Base-by-base conservation (phyloP, 495 filamentous ascomycete genomes). In the Xylaria longipes region DNA sequence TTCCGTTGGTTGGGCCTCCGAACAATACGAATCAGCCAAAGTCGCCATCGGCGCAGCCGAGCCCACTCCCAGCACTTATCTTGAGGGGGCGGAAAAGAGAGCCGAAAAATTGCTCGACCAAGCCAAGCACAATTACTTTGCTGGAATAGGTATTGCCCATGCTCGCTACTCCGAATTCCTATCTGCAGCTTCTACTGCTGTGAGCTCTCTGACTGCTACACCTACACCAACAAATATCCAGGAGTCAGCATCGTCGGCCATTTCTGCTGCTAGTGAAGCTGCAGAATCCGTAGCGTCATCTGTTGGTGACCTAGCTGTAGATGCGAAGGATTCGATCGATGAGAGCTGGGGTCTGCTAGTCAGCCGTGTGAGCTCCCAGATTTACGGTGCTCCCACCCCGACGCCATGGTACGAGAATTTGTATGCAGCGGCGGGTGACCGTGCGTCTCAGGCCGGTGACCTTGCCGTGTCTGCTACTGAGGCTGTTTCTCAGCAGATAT, bases 151-250 rank as follows among this genome's bases (percentile, higher is more conserved):
- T 20, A 73, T 93, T 27, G 93, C 93, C 3, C 91, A 96, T 76
- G 92, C 90, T 54, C 88, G 89, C 25, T 95, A 94, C 74, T 89
- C 91, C 12, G 89, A 90, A 35, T 94, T 95, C 74, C 71, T 94
- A 8, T 84, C 84, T 15, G 89, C 91, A 11, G 92, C 91, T 29
- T 92, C 90, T 27, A 84, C 85, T 4, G 91, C 88, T 27, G 79
- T 90, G 22, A 86, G 81, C 71, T 86, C 84, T 41, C 70, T 88
- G 50, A 84, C 82, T 0, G 84, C 83, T 5, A 83, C 84, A 31
- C 84, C 86, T 11, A 87, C 82, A 0, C 82, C 84, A 3, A 86
- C 86, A 1, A 79, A 84, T 61, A 61, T 84, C 5, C 79, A 77
- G 15, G 82, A 80, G 31, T 79, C 84, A 37, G 80, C 80, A 11